Conservation (phyloP, 495 filamentous ascomycete species). For the Amorphotheca resinae region DNA sequence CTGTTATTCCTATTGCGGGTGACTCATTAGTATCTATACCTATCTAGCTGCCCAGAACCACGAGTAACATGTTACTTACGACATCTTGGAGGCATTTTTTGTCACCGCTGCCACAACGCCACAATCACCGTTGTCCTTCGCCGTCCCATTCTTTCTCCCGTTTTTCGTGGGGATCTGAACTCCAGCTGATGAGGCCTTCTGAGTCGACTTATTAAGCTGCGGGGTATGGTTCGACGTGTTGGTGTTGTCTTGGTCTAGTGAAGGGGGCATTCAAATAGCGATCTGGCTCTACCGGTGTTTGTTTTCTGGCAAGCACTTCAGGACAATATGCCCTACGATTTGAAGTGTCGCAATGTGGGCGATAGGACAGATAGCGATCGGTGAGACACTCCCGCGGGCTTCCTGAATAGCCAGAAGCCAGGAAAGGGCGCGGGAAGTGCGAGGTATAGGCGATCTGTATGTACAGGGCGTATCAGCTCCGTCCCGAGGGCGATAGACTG, state of each 20-base stretch:
- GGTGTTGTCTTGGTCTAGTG: slow-evolving; percentile 18
- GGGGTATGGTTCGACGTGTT: slow-evolving; percentile 6
- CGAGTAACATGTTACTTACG: too few relatives aligned
- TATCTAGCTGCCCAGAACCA: too few relatives aligned
- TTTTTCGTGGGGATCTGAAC: slow-evolving; percentile 14
- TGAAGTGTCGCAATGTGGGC: too few relatives aligned
- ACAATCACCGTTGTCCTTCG: slow-evolving; percentile 16
- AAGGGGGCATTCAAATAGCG: slow-evolving; percentile 22
- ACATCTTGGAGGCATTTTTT: slow-evolving; percentile 19
- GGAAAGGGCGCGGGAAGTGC: slow-evolving; percentile 15
- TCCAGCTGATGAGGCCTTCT: slow-evolving; percentile 26
- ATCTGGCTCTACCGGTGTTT: background rate
- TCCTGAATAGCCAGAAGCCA: slow-evolving; percentile 16
- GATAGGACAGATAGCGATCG: too few relatives aligned
- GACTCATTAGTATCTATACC: too few relatives aligned
- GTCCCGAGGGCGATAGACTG: background rate
- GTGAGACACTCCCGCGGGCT: slow-evolving; percentile 15
- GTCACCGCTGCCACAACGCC: slow-evolving; percentile 19
- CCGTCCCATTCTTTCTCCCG: slow-evolving; percentile 20
- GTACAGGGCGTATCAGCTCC: slow-evolving; percentile 1
- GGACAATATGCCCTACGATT: too few relatives aligned
- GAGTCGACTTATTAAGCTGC: slow-evolving; percentile 10
- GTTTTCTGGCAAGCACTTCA: background rate
- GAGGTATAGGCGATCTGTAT: background rate
- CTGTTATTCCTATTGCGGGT: slow-evolving; percentile 10